A percentile compares a stretch with the other conserved stretches of the same genome.
Evolutionary conservation across 768 basidiomycete genomes (phyloP).

Genomic region (Suillus bovinus): DNA sequence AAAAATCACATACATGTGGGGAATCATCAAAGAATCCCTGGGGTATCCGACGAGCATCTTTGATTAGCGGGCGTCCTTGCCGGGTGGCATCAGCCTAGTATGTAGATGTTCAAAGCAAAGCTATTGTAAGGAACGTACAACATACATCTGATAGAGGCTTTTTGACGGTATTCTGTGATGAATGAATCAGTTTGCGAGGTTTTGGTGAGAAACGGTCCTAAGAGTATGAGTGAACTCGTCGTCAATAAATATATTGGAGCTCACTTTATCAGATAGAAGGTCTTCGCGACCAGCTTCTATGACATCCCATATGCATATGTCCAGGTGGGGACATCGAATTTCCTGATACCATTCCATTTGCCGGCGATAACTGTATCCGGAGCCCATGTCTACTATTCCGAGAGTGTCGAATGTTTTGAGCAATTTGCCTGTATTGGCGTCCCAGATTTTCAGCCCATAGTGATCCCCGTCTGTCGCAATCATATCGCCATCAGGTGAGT

Average conservation of each 20-base stretch:
- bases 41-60: background rate
- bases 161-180: background rate
- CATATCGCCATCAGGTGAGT: background rate
- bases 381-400: background rate
- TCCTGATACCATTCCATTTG: fast-evolving
- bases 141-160: background rate
- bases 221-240: background rate
- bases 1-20: background rate
- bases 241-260: background rate
- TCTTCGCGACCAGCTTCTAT: background rate
- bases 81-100: background rate
- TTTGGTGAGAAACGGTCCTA: background rate
- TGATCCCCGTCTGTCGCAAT: too few species aligned
- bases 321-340: background rate
- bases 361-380: background rate
- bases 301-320: background rate
- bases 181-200: background rate
- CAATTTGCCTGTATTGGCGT: background rate
- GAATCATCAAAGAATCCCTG: background rate
- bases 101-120: background rate
- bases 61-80: background rate
- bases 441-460: too few species aligned
- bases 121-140: background rate
- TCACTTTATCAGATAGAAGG: background rate
- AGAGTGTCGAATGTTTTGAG: background rate